Conservation (phyloP, 495 filamentous ascomycete species). For the Immersiella caudata region DNA sequence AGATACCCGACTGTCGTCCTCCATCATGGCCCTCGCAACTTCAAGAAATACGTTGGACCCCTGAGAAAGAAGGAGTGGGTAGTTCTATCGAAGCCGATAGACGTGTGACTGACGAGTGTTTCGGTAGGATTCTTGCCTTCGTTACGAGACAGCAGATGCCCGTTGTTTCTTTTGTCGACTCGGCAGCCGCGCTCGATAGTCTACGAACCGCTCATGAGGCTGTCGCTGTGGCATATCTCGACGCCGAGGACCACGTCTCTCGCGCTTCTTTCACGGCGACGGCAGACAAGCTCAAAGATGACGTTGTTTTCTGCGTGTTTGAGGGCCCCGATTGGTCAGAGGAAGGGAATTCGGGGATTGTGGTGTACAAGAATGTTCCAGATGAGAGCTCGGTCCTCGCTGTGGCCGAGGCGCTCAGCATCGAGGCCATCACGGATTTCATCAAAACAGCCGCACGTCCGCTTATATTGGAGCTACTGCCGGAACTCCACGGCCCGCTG, state of each 20-base stretch:
- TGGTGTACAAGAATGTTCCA: constrained; percentile 5
- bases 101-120: no score
- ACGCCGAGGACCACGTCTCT: neutral
- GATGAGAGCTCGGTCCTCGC: neutral
- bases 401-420: neutral
- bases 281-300: neutral
- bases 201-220: neutral
- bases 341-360: neutral
- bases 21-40: neutral
- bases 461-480: neutral
- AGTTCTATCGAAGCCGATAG: no score
- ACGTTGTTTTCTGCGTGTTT: constrained; percentile 2
- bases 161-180: neutral
- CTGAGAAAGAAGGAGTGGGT: constrained; percentile 2
- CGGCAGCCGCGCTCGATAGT: neutral
- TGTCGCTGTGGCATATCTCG: constrained; percentile 1
- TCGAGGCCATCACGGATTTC: neutral
- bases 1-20: neutral
- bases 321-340: neutral
- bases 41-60: neutral
- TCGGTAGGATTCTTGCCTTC: constrained; percentile 8
- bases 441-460: neutral
- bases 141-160: neutral
- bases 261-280: neutral
- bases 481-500: neutral